Evolutionary conservation across 1,139 yeast species (phyloP), one percentile per base, ranked within the genome.

Genomic region (Yamadazyma oceani): DNA sequence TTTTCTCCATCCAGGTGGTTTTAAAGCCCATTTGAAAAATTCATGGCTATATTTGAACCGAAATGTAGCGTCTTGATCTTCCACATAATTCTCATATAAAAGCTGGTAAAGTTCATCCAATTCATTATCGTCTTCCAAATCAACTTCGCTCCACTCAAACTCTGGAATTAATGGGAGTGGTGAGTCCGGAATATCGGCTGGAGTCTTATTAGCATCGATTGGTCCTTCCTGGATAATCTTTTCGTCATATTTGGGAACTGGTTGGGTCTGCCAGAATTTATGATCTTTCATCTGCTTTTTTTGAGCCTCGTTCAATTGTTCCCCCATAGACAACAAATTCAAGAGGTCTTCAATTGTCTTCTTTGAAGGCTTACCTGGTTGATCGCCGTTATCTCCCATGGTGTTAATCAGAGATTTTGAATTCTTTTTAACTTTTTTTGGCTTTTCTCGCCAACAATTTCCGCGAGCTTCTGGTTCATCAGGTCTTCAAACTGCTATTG

Each of bases 191-290:
- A 92, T 77, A 42, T 89, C 90, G 3, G 63, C 85, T 2, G 90
- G 81, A 0, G 80, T 79, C 56, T 86, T 86, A 4, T 51, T 40
- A 28, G 54, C 47, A 49, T 89, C 95, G 50, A 92, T 88, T 13
- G 96, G 95, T 0, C 97, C 97, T 53, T 89, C 96, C 14, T 68
- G 54, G 10, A 68, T 73, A 34, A 86, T 70, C 38, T 68, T 58
- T 53, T 82, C 92, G 55, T 85, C 85, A 45, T 89, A 81, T 19
- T 73, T 70, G 4, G 90, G 78, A 14, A 94, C 98, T 0, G 98
- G 98, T 62, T 92, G 99, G 6, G 98, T 94, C 57, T 85, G 86
- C 99, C 99, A 92, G 64, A 92, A 92, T 64, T 87, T 88, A 69
- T 90, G 88, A 54, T 89, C 95, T 38, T 86, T 81, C 89, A 90